Evolutionary conservation across 257 asterid species (phyloP), one percentile per base, ranked within the genome.

Genomic region (Gentiana dahurica): DNA sequence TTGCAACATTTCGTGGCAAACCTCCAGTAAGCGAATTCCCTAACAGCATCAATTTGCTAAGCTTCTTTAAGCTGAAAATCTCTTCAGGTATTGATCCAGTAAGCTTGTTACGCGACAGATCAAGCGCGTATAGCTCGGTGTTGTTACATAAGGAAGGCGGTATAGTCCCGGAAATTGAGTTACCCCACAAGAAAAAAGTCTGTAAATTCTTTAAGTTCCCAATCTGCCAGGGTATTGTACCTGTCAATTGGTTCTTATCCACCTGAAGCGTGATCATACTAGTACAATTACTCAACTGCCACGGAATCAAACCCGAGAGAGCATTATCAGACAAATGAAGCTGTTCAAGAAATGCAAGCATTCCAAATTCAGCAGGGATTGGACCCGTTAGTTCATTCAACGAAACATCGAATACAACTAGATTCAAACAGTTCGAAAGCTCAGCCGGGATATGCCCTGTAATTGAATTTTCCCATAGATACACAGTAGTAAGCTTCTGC

Each of bases 171-270:
- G 98, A 84, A 32, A 87, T 85, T 0, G 64, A 76, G 63, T 90
- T 90, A 39, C 87, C 96, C 98, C 98, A 90, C 65, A 90, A 65
- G 81, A 80, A 81, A 45, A 90, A 79, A 53, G 84, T 87, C 87
- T 90, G 98, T 64, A 90, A 57, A 53, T 78, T 59, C 80, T 84
- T 84, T n/a, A 90, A 70, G 43, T 78, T 68, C 3, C 95, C 95
- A n/a, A 90, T 47, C 51, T 77, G 73, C 68, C 67, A 60, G 0
- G 98, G 98, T 58, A 91, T 81, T 53, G 79, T 55, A 34, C 98
- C 98, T 1, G 92, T 80, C 36, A 91, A 58, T 57, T 73, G 89
- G 71, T 91, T 91, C 54, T 83, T 82, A 60, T 87, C 96, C 0
- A 87, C 77, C 83, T 87, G 98, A 53, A 91, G 81, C 55, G 91